These are phyloP conservation scores for Leccinum pallidistipes DNA, from an alignment of 1,284 basidiomycete genomes.

Conservation along the genomic window DNA sequence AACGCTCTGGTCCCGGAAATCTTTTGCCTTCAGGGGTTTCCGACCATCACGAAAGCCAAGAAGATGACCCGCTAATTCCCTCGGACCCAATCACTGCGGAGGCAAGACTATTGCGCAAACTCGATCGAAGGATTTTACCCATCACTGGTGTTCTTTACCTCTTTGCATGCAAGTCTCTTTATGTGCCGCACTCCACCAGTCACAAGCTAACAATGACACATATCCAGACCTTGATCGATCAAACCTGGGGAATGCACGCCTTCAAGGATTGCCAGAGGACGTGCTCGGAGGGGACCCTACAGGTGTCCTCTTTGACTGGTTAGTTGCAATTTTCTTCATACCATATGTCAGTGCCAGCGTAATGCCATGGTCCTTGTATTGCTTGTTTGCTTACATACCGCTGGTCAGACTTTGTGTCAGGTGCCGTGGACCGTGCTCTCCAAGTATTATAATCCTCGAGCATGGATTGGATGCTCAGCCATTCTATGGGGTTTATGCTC, in stretches of 20 bases:
- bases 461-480: slow-evolving; percentile 66
- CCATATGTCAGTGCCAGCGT: slow-evolving; percentile 54
- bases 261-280: slow-evolving; percentile 67
- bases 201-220: slow-evolving; percentile 1
- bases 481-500: slow-evolving; percentile 72
- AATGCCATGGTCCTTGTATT: neutral
- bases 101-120: slow-evolving; percentile 57
- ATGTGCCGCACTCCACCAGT: neutral
- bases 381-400: neutral
- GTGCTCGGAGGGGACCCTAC: slow-evolving; percentile 65
- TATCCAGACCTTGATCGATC: slow-evolving; percentile 66
- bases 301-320: slow-evolving; percentile 69
- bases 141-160: slow-evolving; percentile 71
- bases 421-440: slow-evolving; percentile 65
- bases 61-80: slow-evolving; percentile 25
- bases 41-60: slow-evolving; percentile 5
- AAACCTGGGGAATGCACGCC: slow-evolving; percentile 75
- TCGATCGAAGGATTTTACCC: slow-evolving; percentile 68
- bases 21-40: slow-evolving; percentile 7
- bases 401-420: slow-evolving; percentile 60
- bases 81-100: slow-evolving; percentile 43
- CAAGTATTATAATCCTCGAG: slow-evolving; percentile 63
- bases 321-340: slow-evolving; percentile 74
- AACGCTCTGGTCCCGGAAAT: slow-evolving; percentile 10
- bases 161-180: slow-evolving; percentile 61